These are phyloP conservation scores for Solanum pimpinellifolium DNA, from an alignment of 257 asterid genomes.

Conservation along the genomic window DNA sequence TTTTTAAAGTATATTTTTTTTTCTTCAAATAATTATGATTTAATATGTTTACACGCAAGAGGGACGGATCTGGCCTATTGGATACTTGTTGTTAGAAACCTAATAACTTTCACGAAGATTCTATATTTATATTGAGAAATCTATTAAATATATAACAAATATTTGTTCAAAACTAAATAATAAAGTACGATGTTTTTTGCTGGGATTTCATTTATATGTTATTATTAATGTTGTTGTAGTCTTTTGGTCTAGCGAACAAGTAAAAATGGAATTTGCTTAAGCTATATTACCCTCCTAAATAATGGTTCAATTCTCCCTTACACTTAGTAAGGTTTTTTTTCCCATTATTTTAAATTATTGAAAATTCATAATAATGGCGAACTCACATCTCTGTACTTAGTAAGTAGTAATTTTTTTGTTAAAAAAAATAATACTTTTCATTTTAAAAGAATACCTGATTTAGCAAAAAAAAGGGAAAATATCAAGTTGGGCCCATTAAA, in stretches of 20 bases:
- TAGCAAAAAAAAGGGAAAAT: background rate
- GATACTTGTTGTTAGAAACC: too few relatives aligned
- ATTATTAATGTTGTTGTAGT: too few relatives aligned
- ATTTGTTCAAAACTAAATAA: too few relatives aligned
- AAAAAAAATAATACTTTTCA: background rate
- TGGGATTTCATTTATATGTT: too few relatives aligned
- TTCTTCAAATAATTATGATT: background rate
- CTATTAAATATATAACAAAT: background rate
- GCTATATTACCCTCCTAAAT: background rate
- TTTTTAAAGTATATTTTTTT: background rate
- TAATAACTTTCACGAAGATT: background rate
- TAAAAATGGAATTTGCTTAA: too few relatives aligned
- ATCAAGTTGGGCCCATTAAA: background rate
- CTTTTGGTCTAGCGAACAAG: background rate
- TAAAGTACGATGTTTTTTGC: too few relatives aligned
- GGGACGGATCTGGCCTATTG: background rate
- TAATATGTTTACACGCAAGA: background rate
- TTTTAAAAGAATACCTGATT: background rate
- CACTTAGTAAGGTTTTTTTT: background rate
- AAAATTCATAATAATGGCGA: too few relatives aligned
- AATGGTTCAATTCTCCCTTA: too few relatives aligned
- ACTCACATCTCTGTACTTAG: too few relatives aligned
- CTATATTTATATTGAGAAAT: background rate
- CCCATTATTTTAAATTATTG: too few relatives aligned
- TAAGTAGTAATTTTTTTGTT: background rate